Conservation (phyloP, 164 flowering plant species). For the Macadamia integrifolia region DNA sequence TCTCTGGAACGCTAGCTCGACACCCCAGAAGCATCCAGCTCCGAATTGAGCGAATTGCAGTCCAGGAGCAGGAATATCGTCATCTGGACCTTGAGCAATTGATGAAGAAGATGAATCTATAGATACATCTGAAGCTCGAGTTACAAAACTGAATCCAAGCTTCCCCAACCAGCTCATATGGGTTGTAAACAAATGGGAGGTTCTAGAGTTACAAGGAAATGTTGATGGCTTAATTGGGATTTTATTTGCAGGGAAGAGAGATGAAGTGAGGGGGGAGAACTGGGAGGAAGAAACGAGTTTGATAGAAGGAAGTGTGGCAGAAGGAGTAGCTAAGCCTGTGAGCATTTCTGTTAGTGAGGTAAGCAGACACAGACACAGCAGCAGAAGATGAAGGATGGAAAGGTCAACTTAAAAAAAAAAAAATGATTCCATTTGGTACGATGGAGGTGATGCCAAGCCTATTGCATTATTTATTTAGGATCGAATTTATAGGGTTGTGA, state of each 20-base stretch:
- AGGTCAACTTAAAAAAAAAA: too few relatives aligned
- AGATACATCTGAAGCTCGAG: constrained; percentile 8
- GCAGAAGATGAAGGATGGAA: too few relatives aligned
- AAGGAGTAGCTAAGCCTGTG: not conserved
- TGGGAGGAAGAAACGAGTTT: not conserved
- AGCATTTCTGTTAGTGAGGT: too few relatives aligned
- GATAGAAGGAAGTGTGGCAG: not conserved
- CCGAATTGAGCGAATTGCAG: constrained; percentile 76
- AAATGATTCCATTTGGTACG: too few relatives aligned
- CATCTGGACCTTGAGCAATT: constrained; percentile 73
- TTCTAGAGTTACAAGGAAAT: constrained; percentile 8
- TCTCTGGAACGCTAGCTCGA: constrained; percentile 81
- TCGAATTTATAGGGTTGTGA: too few relatives aligned
- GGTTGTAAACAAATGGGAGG: not conserved
- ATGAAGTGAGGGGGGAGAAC: not conserved
- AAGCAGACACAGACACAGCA: too few relatives aligned
- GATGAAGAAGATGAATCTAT: constrained; percentile 32
- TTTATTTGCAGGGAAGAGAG: not conserved
- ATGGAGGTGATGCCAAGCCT: too few relatives aligned
- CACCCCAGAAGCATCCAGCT: constrained; percentile 94
- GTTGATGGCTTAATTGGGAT: constrained; percentile 1
- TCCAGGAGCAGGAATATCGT: constrained; percentile 64
- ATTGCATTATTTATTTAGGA: too few relatives aligned
- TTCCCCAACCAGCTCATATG: constrained; percentile 22
- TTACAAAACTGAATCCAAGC: constrained; percentile 17